A percentile compares a stretch with the other conserved stretches of the same genome.
Evolutionary conservation across 768 basidiomycete genomes (phyloP).

Genomic region (Mycena pura): DNA sequence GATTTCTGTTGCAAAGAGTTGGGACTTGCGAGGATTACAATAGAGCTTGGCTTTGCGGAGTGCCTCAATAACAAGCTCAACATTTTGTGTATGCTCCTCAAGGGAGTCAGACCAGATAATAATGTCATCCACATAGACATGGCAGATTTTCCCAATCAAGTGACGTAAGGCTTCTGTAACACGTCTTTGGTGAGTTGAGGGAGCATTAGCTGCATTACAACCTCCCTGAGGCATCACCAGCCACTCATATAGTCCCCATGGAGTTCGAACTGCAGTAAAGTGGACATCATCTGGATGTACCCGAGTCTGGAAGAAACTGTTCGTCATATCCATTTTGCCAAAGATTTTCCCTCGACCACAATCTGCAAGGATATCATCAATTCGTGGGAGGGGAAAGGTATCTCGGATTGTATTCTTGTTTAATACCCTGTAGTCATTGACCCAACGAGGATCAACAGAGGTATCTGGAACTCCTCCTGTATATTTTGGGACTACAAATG

Average conservation of each 20-base stretch:
- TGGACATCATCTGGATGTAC: constrained; percentile 35
- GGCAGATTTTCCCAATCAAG: too few species aligned
- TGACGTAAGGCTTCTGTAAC: too few species aligned
- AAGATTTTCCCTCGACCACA: constrained; percentile 3
- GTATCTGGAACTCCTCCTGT: not conserved
- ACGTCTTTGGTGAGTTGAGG: too few species aligned
- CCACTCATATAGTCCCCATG: too few species aligned
- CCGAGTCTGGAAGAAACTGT: constrained; percentile 1
- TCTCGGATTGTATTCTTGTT: constrained; percentile 8
- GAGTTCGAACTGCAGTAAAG: constrained; percentile 42
- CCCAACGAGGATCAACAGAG: constrained; percentile 1
- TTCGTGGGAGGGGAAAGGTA: not conserved
- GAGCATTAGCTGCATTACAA: too few species aligned
- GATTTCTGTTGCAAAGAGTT: not conserved
- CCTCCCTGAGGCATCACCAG: too few species aligned
- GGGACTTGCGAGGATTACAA: not conserved
- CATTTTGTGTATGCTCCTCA: not conserved
- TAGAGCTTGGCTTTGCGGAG: not conserved
- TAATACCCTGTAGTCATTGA: constrained; percentile 4
- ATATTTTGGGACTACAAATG: too few species aligned
- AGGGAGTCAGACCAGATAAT: too few species aligned
- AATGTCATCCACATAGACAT: too few species aligned
- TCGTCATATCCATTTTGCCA: too few species aligned
- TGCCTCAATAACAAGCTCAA: not conserved
- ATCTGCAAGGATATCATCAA: constrained; percentile 3